Conservation (phyloP, 2,329 filamentous ascomycete genomes). For the Xylariaceae sp. region DNA sequence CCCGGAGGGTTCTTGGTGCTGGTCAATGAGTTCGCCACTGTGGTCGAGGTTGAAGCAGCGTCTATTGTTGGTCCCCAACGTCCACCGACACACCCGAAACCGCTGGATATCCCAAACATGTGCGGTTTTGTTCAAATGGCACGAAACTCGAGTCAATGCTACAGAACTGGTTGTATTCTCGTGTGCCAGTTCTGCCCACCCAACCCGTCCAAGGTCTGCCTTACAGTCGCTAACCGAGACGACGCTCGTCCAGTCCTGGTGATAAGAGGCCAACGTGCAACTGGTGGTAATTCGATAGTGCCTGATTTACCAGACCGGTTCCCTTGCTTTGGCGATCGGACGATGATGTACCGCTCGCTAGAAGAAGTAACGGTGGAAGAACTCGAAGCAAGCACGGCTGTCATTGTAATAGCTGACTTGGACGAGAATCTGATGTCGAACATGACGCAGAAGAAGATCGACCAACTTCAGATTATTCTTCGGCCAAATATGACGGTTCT, state of each 20-base stretch:
- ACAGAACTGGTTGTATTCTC: constrained; percentile 33
- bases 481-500: constrained; percentile 23
- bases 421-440: constrained; percentile 32
- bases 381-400: constrained; percentile 28
- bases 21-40: constrained; percentile 14
- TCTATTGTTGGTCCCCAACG: constrained; percentile 3
- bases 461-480: constrained; percentile 24
- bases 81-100: constrained; percentile 30
- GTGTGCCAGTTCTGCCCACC: constrained; percentile 34
- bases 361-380: constrained; percentile 25
- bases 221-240: neutral
- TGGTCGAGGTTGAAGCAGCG: constrained; percentile 13
- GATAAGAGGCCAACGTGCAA: constrained; percentile 26
- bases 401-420: constrained; percentile 36
- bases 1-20: constrained; percentile 37
- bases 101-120: constrained; percentile 32
- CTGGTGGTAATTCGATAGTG: constrained; percentile 19
- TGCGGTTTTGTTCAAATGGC: constrained; percentile 33
- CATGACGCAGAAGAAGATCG: constrained; percentile 33
- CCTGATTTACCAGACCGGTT: constrained; percentile 23
- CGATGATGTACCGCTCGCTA: constrained; percentile 23
- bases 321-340: constrained; percentile 14
- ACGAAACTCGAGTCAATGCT: constrained; percentile 32
- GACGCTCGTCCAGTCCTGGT: constrained; percentile 31
- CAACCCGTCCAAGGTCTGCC: constrained; percentile 20